phyloP scores from a whole-genome alignment of 2,329 filamentous ascomycete species.

The Raffaelea arxii region DNA sequence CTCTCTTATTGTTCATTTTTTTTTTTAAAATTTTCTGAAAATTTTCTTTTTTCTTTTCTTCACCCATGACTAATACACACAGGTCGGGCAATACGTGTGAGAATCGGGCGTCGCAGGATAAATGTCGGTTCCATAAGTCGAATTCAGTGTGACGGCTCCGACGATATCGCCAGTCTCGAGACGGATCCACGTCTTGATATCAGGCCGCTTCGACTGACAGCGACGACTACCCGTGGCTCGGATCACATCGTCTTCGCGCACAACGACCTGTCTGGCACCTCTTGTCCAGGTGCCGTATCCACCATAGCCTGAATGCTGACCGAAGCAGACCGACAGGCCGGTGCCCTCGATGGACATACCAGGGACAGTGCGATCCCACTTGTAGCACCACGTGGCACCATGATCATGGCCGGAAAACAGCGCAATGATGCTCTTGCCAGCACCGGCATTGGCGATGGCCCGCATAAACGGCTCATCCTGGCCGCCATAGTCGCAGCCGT shows the following conservation, averaged over 20 bases:
- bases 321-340: constrained; percentile 30
- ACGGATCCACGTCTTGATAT: constrained; percentile 40
- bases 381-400: constrained; percentile 39
- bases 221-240: background rate
- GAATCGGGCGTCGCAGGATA: constrained; percentile 27
- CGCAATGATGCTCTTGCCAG: constrained; percentile 39
- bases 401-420: constrained; percentile 54
- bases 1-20: background rate
- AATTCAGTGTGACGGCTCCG: constrained; percentile 35
- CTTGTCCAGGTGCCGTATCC: constrained; percentile 58
- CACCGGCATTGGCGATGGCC: constrained; percentile 37
- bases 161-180: constrained; percentile 36
- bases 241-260: constrained; percentile 17
- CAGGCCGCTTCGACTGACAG: constrained; percentile 4
- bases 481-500: constrained; percentile 23
- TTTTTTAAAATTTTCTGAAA: too few relatives aligned
- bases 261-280: constrained; percentile 37
- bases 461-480: constrained; percentile 48
- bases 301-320: constrained; percentile 59
- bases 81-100: too few relatives aligned
- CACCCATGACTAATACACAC: background rate
- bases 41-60: background rate
- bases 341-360: constrained; percentile 22
- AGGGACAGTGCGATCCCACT: constrained; percentile 18
- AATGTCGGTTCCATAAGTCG: constrained; percentile 38